Conservation (phyloP, 192 early-diverging fungal species). For the Entrophospora sp. region DNA sequence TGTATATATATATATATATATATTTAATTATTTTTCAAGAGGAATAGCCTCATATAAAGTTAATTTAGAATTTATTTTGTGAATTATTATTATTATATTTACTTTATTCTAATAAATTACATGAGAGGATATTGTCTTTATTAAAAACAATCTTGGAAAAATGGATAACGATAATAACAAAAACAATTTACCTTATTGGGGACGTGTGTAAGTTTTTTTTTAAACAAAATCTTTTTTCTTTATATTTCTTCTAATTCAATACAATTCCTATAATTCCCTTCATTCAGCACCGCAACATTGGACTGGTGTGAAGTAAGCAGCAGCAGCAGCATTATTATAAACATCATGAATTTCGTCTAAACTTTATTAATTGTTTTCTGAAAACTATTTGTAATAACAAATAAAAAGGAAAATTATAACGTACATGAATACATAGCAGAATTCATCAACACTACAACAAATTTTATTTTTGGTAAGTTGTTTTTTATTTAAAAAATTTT, state of each 20-base stretch:
- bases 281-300: constrained; percentile 46
- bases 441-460: constrained; percentile 69
- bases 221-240: not conserved
- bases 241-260: not conserved
- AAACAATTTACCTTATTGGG: not conserved
- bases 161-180: not conserved
- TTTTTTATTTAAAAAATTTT: not conserved
- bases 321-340: not conserved
- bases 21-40: too few species aligned
- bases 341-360: not conserved
- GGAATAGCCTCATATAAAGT: too few species aligned
- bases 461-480: constrained; percentile 47
- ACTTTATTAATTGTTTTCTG: not conserved
- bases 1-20: too few species aligned
- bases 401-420: constrained; percentile 56
- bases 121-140: too few species aligned
- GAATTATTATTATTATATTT: too few species aligned
- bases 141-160: too few species aligned
- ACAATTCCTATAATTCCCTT: not conserved
- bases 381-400: not conserved
- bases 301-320: constrained; percentile 77
- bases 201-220: not conserved
- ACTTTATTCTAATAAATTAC: too few species aligned
- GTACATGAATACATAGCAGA: constrained; percentile 65
- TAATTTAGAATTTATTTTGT: too few species aligned